Conservation (phyloP, 176 grass and related monocot species). For the Alloteropsis semialata region DNA sequence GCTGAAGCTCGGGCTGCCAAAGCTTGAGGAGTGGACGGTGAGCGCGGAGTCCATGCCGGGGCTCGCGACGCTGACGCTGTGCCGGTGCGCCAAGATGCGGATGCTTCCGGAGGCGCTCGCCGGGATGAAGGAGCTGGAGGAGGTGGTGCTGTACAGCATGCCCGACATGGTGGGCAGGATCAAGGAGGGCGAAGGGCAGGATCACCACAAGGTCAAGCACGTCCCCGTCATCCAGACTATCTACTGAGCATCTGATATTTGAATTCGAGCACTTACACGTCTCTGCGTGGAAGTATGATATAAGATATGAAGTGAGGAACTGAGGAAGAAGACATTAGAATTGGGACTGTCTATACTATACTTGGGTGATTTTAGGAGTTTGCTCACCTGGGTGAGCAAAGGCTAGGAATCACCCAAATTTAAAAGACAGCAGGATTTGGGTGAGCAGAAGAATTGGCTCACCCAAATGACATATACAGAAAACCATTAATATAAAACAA, state of each 20-base stretch:
- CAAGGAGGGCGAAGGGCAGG: constrained; percentile 25
- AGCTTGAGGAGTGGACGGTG: constrained; percentile 48
- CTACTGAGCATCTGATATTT: background rate
- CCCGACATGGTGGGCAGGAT: constrained; percentile 41
- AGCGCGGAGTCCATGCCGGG: background rate
- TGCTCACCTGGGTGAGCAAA: too few relatives aligned
- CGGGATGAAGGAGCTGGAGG: constrained; percentile 49
- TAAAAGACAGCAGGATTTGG: too few relatives aligned
- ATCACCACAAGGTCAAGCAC: constrained; percentile 52
- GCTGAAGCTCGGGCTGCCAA: constrained; percentile 23
- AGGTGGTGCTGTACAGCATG: constrained; percentile 53
- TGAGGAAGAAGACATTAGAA: too few relatives aligned
- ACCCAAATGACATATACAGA: too few relatives aligned
- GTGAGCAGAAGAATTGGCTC: too few relatives aligned
- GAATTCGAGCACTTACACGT: background rate
- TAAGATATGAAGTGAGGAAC: background rate
- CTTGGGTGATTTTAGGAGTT: too few relatives aligned
- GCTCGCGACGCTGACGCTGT: constrained; percentile 37
- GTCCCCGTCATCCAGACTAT: constrained; percentile 42
- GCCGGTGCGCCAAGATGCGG: constrained; percentile 38
- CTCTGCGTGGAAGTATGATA: background rate
- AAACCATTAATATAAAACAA: too few relatives aligned
- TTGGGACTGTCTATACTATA: too few relatives aligned
- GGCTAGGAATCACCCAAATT: too few relatives aligned
- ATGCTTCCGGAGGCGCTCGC: constrained; percentile 46